A percentile compares a stretch with the other conserved stretches of the same genome.
These are phyloP conservation scores for Pneumocystis canis DNA, from an alignment of 1,139 yeast species.

Conservation along the genomic window DNA sequence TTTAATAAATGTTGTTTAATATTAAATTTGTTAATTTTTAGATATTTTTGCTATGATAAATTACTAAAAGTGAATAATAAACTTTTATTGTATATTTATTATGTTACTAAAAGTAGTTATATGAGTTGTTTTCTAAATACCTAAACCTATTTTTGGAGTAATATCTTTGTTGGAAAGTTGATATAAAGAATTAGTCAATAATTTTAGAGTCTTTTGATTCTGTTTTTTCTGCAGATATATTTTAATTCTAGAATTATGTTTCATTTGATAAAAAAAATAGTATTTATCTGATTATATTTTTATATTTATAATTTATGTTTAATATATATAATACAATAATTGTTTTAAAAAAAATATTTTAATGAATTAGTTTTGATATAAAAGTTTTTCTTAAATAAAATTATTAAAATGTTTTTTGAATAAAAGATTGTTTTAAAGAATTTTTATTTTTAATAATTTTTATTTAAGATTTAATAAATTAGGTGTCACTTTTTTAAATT, in stretches of 20 bases:
- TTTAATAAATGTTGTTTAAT: background rate
- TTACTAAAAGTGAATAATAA: background rate
- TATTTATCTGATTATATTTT: slow-evolving; percentile 94
- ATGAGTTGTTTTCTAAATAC: slow-evolving; percentile 96
- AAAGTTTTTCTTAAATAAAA: slow-evolving; percentile 88
- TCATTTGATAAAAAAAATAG: slow-evolving; percentile 86
- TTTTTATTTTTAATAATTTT: slow-evolving; percentile 48
- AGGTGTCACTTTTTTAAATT: slow-evolving; percentile 97
- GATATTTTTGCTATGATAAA: background rate
- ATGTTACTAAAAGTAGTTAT: slow-evolving; percentile 99
- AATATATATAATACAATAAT: background rate
- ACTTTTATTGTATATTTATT: slow-evolving; percentile 30
- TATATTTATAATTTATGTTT: slow-evolving; percentile 43
- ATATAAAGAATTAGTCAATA: background rate
- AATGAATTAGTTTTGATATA: slow-evolving; percentile 98
- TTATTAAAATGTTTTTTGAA: slow-evolving; percentile 71
- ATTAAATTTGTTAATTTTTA: background rate
- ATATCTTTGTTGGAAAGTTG: slow-evolving; percentile 45
- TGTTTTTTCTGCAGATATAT: slow-evolving; percentile 70
- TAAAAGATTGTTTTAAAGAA: slow-evolving; percentile 47
- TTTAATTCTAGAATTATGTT: slow-evolving; percentile 64
- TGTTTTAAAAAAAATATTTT: slow-evolving; percentile 29
- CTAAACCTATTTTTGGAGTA: slow-evolving; percentile 88
- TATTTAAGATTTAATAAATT: slow-evolving; percentile 79
- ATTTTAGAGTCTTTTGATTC: slow-evolving; percentile 71